Conservation (phyloP, 805 yeast genomes). For the Yarrowia yakushimensis region DNA sequence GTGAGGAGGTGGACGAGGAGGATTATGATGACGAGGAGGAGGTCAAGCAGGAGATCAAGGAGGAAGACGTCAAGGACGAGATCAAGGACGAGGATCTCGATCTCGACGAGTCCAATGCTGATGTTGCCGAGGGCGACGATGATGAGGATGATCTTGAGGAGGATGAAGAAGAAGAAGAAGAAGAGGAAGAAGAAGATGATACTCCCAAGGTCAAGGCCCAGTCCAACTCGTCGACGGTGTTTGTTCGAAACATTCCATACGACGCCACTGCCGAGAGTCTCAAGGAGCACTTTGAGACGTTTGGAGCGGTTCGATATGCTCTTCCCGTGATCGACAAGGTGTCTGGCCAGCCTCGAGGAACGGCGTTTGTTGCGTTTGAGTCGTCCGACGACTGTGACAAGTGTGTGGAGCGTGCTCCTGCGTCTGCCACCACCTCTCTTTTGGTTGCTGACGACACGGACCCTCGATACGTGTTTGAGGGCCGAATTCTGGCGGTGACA, state of each 20-base stretch:
- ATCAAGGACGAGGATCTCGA: slow-evolving; percentile 36
- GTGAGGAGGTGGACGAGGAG: slow-evolving; percentile 43
- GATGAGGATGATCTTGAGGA: slow-evolving; percentile 35
- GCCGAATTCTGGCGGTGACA: slow-evolving; percentile 79
- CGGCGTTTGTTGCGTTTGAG: slow-evolving; percentile 88
- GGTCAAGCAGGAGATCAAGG: slow-evolving; percentile 36
- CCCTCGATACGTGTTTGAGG: slow-evolving; percentile 81
- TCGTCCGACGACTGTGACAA: slow-evolving; percentile 57
- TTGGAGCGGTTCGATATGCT: slow-evolving; percentile 90
- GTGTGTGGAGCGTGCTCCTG: slow-evolving; percentile 78
- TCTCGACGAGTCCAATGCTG: slow-evolving; percentile 36
- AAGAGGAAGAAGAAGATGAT: slow-evolving; percentile 36
- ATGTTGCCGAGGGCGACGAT: slow-evolving; percentile 34
- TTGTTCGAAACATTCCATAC: slow-evolving; percentile 90
- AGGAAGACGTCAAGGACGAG: slow-evolving; percentile 39
- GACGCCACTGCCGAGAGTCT: slow-evolving; percentile 83
- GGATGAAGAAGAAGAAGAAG: slow-evolving; percentile 42
- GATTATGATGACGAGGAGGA: slow-evolving; percentile 42
- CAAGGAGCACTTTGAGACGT: slow-evolving; percentile 70
- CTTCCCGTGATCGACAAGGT: slow-evolving; percentile 84
- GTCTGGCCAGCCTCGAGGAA: slow-evolving; percentile 85
- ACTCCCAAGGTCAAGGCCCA: slow-evolving; percentile 33
- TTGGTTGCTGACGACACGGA: slow-evolving; percentile 90
- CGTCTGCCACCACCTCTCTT: slow-evolving; percentile 55
- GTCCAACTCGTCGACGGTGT: slow-evolving; percentile 51